phyloP scores from a whole-genome alignment of 108 stramenopile genomes.

The Nannochloropsis salina region DNA sequence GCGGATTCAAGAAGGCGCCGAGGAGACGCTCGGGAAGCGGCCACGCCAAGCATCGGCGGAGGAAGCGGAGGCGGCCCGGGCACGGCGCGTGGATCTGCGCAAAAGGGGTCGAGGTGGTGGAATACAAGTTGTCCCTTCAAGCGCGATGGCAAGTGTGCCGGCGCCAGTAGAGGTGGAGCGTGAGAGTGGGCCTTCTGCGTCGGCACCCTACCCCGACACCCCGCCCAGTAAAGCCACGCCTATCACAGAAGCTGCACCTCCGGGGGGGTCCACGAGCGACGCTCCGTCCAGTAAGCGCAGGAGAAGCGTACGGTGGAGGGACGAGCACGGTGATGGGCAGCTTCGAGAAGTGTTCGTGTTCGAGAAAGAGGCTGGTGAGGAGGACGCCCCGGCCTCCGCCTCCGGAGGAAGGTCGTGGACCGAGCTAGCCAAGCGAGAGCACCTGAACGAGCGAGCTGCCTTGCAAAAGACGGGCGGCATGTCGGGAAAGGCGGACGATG shows the following conservation, averaged over 20 bases:
- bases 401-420: not conserved
- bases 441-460: constrained; percentile 5
- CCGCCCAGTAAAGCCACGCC: not conserved
- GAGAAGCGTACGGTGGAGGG: constrained; percentile 2
- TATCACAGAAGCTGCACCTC: not conserved
- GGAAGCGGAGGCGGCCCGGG: not conserved
- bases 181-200: not conserved
- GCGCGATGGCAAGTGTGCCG: not conserved
- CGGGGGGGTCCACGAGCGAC: not conserved
- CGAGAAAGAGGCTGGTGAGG: not conserved
- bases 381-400: not conserved
- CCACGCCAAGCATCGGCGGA: not conserved
- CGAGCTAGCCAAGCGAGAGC: constrained; percentile 16
- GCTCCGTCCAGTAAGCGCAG: not conserved
- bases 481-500: not conserved
- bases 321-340: not conserved
- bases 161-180: not conserved
- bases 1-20: not conserved
- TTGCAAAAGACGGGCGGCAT: not conserved
- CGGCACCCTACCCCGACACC: not conserved
- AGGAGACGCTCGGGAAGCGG: not conserved
- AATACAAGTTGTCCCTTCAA: not conserved
- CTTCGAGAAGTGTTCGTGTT: constrained; percentile 11
- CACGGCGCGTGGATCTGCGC: not conserved
- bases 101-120: not conserved